These are phyloP conservation scores for Lenzites betulinus DNA, from an alignment of 768 basidiomycete species.

Conservation along the genomic window DNA sequence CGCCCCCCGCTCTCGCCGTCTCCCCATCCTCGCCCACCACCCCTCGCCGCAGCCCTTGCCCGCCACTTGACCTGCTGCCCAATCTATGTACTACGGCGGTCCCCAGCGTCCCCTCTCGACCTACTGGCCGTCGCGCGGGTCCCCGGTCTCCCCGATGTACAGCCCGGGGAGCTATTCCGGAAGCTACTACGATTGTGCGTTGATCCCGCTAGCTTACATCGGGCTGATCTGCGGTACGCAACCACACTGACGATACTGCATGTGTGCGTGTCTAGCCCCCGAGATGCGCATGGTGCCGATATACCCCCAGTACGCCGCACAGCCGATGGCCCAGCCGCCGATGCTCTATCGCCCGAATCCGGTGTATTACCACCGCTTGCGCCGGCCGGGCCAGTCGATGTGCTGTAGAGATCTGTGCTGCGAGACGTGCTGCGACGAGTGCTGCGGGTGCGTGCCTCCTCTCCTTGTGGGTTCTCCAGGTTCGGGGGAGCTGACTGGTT, in stretches of 20 bases:
- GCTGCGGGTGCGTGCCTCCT: conserved; percentile 20
- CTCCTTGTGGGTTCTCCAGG: too few species aligned
- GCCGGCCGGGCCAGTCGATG: conserved; percentile 8
- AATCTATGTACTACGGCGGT: conserved; percentile 23
- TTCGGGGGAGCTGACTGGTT: background rate
- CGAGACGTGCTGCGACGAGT: conserved; percentile 23
- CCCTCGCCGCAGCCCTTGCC: background rate
- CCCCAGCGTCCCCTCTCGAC: conserved; percentile 29
- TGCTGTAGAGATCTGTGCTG: conserved; percentile 25
- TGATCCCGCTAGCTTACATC: background rate
- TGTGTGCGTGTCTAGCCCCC: conserved; percentile 18
- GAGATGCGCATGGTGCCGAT: conserved; percentile 31
- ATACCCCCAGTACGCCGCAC: conserved; percentile 25
- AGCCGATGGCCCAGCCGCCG: conserved; percentile 26
- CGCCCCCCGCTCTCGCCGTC: conserved; percentile 13
- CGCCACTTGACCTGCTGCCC: background rate
- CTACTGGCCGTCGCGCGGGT: conserved; percentile 24
- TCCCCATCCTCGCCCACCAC: background rate
- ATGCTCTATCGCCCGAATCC: conserved; percentile 30
- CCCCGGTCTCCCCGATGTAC: conserved; percentile 25
- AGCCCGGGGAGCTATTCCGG: conserved; percentile 20
- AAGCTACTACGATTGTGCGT: conserved; percentile 30
- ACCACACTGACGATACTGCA: background rate
- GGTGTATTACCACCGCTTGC: conserved; percentile 17
- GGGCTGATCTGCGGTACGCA: background rate